Evolutionary conservation across 2,329 filamentous ascomycete species (phyloP), one percentile per base, ranked within the genome.

Genomic region (Golovinomyces cichoracearum): DNA sequence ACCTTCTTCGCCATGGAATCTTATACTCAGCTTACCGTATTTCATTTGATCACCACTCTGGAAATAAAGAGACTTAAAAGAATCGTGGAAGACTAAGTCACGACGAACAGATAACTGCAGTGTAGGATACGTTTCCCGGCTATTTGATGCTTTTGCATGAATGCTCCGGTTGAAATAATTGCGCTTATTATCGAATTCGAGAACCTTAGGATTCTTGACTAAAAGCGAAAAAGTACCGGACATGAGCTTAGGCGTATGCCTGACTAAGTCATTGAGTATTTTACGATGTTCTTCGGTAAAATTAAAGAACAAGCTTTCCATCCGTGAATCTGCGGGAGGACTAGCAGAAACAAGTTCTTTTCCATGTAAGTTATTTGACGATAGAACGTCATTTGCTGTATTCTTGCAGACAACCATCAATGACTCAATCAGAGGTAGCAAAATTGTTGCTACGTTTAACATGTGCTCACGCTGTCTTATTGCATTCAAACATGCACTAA

Each of bases 351-450:
- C 68, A 61, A 83, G 72, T 45, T 90, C 82, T 59, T 80, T 81
- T 53, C 63, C 65, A 33, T 63, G 50, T 61, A 71, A 61, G 12
- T 56, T 51, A 13, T 55, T 53, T 35, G 51, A 48, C 7, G 55
- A 48, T 5, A 57, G 53, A 23, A 53, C 45, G 29, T 58, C 59
- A 62, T 54, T 71, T 1, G 84, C 81, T 7, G 85, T 93, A 63
- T 95, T 95, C 69, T 95, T 98, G 72, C 92, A 98, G 25, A 98
- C 86, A 48, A 98, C 90, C 90, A 98, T 98, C 52, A 98, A 69
- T 5, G 86, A 84, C 63, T 98, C 90, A 52, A 98, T 94, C 26
- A 98, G 68, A 26, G 90, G 90, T 31, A 95, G 69, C 23, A 98
- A 71, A 53, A 95, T 95, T 0, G 88, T 95, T 26, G 90, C 92